Conservation (phyloP, 176 grass and related monocot genomes). For the Dactylis glomerata region DNA sequence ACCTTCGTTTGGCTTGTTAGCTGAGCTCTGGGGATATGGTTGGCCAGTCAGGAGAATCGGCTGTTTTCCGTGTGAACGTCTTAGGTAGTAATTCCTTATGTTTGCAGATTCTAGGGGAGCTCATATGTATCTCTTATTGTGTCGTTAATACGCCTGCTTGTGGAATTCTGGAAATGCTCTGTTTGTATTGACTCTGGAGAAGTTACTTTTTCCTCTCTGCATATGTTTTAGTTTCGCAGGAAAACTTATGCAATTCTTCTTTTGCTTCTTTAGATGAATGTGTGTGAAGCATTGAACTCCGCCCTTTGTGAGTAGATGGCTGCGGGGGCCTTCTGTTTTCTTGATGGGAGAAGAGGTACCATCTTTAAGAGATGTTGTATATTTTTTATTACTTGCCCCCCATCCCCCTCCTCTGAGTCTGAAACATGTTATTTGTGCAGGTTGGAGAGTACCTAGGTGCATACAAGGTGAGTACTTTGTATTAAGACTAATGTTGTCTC, state of each 20-base stretch:
- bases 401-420: conserved; percentile 8
- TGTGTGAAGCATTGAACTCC: conserved; percentile 86
- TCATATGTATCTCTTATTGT: too few species aligned
- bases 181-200: too few species aligned
- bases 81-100: neutral
- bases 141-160: too few species aligned
- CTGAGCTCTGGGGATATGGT: neutral
- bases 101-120: too few species aligned
- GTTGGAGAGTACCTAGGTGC: conserved; percentile 96
- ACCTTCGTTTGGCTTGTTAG: neutral
- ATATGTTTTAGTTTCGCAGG: neutral
- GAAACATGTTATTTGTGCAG: conserved; percentile 27
- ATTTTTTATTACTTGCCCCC: neutral
- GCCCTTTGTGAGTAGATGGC: conserved; percentile 97
- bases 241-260: conserved; percentile 28
- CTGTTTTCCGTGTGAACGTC: neutral
- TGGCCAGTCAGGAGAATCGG: neutral
- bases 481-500: neutral
- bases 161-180: too few species aligned
- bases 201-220: neutral
- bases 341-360: conserved; percentile 96
- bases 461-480: conserved; percentile 67
- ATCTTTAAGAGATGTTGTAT: conserved; percentile 39
- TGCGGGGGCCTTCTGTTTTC: conserved; percentile 88
- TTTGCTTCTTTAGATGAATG: conserved; percentile 63